Conservation (phyloP, 805 yeast genomes). For the Saturnispora quitensis region DNA sequence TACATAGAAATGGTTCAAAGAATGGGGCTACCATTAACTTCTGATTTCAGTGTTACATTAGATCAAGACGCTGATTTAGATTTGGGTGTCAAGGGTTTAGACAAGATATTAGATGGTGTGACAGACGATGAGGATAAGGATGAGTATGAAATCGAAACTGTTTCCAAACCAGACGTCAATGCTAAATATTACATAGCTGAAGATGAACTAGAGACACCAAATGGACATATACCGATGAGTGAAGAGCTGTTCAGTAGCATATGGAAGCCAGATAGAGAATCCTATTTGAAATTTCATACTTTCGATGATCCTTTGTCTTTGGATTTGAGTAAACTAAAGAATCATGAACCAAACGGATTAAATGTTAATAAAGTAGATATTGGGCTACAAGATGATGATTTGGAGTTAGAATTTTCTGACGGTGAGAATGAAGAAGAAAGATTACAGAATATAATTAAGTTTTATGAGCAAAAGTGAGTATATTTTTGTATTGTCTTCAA, state of each 20-base stretch:
- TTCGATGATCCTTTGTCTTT: constrained; percentile 21
- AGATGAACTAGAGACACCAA: constrained; percentile 10
- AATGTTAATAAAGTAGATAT: constrained; percentile 4
- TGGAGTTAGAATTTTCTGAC: constrained; percentile 22
- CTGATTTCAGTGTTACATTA: not conserved
- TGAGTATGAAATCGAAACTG: constrained; percentile 39
- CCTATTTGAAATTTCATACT: not conserved
- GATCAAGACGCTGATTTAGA: not conserved
- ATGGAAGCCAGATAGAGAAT: not conserved
- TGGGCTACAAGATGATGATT: constrained; percentile 11
- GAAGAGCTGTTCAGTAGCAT: not conserved
- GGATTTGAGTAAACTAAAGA: constrained; percentile 13
- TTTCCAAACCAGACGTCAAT: not conserved
- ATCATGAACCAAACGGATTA: not conserved
- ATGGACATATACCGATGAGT: not conserved
- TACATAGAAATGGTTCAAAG: not conserved
- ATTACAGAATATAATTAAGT: constrained; percentile 11
- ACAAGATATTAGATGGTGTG: constrained; percentile 10
- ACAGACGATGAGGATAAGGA: constrained; percentile 31
- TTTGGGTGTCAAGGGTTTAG: not conserved
- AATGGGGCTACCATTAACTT: constrained; percentile 1
- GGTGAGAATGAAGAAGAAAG: constrained; percentile 7
- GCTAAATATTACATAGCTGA: not conserved
- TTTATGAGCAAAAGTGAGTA: constrained; percentile 13
- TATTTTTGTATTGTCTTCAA: not conserved